Evolutionary conservation across 1,139 yeast genomes (phyloP), one percentile per base, ranked within the genome.

Genomic region (Kodamaea ohmeri): DNA sequence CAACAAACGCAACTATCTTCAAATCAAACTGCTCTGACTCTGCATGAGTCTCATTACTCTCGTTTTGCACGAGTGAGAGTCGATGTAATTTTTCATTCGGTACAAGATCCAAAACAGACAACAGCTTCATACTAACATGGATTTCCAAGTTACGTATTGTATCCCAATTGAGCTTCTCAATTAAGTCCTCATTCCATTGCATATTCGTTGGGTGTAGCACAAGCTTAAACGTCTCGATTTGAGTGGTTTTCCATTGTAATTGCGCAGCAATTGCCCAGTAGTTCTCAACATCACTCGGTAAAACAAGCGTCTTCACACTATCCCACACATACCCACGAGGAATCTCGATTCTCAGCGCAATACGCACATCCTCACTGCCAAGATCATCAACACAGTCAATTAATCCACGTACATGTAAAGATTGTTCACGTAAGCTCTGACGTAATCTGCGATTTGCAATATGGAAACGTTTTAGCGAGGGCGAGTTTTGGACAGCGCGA

Each of bases 1-100:
- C 50, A 8, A 81, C 50, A 37, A 80, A 71, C 21, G 68, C 61
- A 28, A 75, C 65, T 2, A 73, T 58, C 7, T 62, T 58, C 22
- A 78, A 59, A 52, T 81, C 88, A 68, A 79, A 81, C 16, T 63
- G 59, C 50, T 82, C 88, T 17, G 75, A 71, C 26, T 63, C 57
- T 33, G 65, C 63, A 52, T 80, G 87, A 36, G 68, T 67, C 36
- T 67, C 60, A 37, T 61, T 66, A 4, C 59, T 56, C 0, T 72
- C 65, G 35, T 61, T 65, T 46, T 80, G 84, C 2, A 65, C 56
- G 3, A 82, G 46, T 0, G 80, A 63, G 3, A 81, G 45, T n/a
- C 60, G 60, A 3, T 47, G 49, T 15, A 79, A 50, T 1, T 49
- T 44, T 2, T 36, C 36, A 1, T 30, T 21, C 1, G 52, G 50